phyloP scores from a whole-genome alignment of 352 stramenopile species.

The Globisporangium carolinianum region DNA sequence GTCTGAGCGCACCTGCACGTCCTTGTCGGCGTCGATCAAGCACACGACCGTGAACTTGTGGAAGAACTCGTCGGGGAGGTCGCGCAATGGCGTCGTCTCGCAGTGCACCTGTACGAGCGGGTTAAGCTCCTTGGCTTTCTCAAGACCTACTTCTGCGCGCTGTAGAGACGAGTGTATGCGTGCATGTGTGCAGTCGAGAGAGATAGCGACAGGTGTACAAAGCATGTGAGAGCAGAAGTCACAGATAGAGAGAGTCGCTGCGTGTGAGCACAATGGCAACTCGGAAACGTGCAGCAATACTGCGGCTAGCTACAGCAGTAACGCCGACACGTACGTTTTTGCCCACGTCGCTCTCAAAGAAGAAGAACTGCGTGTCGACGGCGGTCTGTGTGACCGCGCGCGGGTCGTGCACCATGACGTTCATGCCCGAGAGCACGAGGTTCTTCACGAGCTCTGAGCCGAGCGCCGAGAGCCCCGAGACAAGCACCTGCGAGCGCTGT shows the following conservation, averaged over 20 bases:
- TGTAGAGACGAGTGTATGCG: slow-evolving; percentile 14
- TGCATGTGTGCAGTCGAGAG: not conserved
- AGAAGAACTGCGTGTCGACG: slow-evolving; percentile 83
- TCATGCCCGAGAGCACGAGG: slow-evolving; percentile 93
- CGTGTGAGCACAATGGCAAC: not conserved
- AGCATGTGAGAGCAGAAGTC: not conserved
- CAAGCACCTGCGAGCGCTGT: slow-evolving; percentile 83
- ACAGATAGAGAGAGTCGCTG: too few species aligned
- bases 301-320: not conserved
- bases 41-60: slow-evolving; percentile 85
- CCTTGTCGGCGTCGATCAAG: slow-evolving; percentile 37
- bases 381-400: slow-evolving; percentile 31
- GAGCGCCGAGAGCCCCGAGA: slow-evolving; percentile 80
- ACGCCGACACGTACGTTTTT: slow-evolving; percentile 43
- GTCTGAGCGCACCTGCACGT: slow-evolving; percentile 25
- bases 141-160: slow-evolving; percentile 69
- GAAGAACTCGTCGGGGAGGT: slow-evolving; percentile 70
- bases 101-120: slow-evolving; percentile 85
- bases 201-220: too few species aligned
- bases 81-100: slow-evolving; percentile 50
- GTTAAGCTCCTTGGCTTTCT: slow-evolving; percentile 92
- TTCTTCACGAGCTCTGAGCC: slow-evolving; percentile 96
- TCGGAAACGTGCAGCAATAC: slow-evolving; percentile 8
- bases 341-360: slow-evolving; percentile 56
- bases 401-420: slow-evolving; percentile 90